A percentile compares a stretch with the other conserved stretches of the same genome.
Evolutionary conservation across 306 rosid species (phyloP).

Genomic region (Elaeagnus macrophylla): DNA sequence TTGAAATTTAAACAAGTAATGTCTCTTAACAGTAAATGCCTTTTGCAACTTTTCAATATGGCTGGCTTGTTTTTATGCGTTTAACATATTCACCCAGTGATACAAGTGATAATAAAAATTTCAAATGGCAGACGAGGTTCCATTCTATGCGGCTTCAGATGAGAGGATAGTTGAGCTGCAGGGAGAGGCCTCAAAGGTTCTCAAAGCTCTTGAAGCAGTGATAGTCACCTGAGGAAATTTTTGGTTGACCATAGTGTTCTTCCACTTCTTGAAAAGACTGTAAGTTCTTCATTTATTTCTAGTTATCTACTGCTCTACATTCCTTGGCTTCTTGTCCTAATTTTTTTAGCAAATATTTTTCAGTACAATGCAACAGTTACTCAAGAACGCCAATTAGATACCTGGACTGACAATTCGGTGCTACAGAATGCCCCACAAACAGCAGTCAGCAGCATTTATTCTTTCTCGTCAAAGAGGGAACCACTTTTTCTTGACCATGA

Average conservation of each 20-base stretch:
- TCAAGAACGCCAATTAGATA: slow-evolving; percentile 61
- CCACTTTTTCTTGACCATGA: slow-evolving; percentile 50
- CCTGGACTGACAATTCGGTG: slow-evolving; percentile 59
- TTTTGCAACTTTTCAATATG: too few relatives aligned
- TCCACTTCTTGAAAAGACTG: slow-evolving; percentile 89
- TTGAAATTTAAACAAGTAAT: too few relatives aligned
- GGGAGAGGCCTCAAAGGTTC: slow-evolving; percentile 86
- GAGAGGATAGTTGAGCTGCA: slow-evolving; percentile 94
- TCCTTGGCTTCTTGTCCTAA: slow-evolving; percentile 10
- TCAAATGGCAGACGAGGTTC: slow-evolving; percentile 66
- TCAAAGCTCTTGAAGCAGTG: slow-evolving; percentile 78
- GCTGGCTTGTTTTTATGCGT: too few relatives aligned
- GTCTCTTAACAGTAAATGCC: too few relatives aligned
- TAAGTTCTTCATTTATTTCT: slow-evolving; percentile 31
- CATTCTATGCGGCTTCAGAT: slow-evolving; percentile 71
- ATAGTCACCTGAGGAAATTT: slow-evolving; percentile 85
- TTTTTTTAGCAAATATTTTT: slow-evolving; percentile 18
- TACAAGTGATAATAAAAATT: too few relatives aligned
- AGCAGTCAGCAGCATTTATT: slow-evolving; percentile 35
- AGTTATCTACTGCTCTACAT: slow-evolving; percentile 4
- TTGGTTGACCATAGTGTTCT: slow-evolving; percentile 90
- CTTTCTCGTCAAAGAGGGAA: slow-evolving; percentile 56
- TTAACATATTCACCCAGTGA: too few relatives aligned
- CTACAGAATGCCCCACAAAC: slow-evolving; percentile 56
- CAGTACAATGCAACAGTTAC: slow-evolving; percentile 47